Conservation (phyloP, 2,329 filamentous ascomycete species). For the Sphaceloma murrayae region DNA sequence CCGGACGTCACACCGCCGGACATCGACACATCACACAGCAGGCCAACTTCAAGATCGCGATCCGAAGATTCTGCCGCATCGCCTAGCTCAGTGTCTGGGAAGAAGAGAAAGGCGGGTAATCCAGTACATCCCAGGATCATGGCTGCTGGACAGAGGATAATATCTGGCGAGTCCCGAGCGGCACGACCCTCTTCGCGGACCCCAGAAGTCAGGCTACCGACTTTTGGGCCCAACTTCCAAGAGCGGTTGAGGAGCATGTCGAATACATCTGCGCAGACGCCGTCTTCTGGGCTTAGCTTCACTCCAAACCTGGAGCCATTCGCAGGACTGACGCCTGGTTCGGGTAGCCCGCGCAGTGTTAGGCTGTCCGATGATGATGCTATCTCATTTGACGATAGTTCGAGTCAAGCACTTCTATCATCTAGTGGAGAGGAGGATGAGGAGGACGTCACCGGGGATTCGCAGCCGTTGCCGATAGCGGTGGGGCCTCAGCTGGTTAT, state of each 20-base stretch:
- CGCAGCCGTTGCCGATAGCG: background rate
- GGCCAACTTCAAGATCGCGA: slow-evolving; percentile 20
- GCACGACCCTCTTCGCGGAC: slow-evolving; percentile 19
- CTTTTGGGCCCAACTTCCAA: slow-evolving; percentile 23
- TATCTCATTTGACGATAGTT: slow-evolving; percentile 43
- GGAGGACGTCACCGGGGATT: slow-evolving; percentile 33
- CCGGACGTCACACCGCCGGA: slow-evolving; percentile 22
- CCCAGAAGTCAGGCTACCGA: slow-evolving; percentile 23
- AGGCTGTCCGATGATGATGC: slow-evolving; percentile 50
- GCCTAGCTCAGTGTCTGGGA: slow-evolving; percentile 9
- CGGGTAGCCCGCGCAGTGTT: slow-evolving; percentile 49
- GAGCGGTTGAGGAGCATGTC: slow-evolving; percentile 25
- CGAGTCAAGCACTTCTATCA: slow-evolving; percentile 45
- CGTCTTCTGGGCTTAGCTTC: slow-evolving; percentile 39
- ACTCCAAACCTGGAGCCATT: slow-evolving; percentile 42
- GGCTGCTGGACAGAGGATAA: slow-evolving; percentile 28
- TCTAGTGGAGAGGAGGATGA: slow-evolving; percentile 50
- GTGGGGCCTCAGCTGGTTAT: slow-evolving; percentile 76
- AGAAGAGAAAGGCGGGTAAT: slow-evolving; percentile 26
- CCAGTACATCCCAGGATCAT: slow-evolving; percentile 29
- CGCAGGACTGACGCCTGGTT: slow-evolving; percentile 51
- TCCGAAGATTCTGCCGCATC: slow-evolving; percentile 21
- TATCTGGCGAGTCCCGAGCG: slow-evolving; percentile 25
- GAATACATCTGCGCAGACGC: slow-evolving; percentile 28
- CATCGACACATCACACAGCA: slow-evolving; percentile 5